These are phyloP conservation scores for Lipomyces yarrowii DNA, from an alignment of 1,139 yeast genomes.

Conservation along the genomic window DNA sequence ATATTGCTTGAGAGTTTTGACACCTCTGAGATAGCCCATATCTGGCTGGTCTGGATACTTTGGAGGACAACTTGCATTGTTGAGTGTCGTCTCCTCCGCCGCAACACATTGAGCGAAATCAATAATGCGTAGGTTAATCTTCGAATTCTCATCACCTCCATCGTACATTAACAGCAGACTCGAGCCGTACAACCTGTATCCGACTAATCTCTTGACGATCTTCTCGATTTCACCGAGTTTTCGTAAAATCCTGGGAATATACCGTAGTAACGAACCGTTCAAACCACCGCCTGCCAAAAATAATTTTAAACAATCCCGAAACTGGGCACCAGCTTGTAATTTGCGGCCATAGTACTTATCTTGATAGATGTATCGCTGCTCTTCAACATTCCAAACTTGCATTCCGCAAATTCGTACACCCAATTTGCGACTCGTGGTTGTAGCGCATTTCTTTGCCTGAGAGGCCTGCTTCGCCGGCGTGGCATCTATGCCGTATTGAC, in stretches of 20 bases:
- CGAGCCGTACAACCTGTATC: conserved; percentile 93
- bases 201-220: conserved; percentile 59
- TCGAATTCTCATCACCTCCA: conserved; percentile 48
- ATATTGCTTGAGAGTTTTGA: conserved; percentile 65
- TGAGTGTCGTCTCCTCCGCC: conserved; percentile 55
- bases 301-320: conserved; percentile 70
- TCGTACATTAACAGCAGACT: conserved; percentile 88
- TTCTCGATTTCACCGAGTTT: conserved; percentile 60
- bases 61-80: conserved; percentile 60
- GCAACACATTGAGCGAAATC: conserved; percentile 96
- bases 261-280: conserved; percentile 61
- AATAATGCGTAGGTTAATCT: conserved; percentile 68
- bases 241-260: conserved; percentile 66
- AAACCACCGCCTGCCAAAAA: conserved; percentile 76
- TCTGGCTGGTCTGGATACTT: conserved; percentile 65
- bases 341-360: conserved; percentile 93
- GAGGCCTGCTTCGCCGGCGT: conserved; percentile 68
- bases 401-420: conserved; percentile 97
- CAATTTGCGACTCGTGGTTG: conserved; percentile 76
- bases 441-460: conserved; percentile 77
- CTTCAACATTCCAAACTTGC: conserved; percentile 71
- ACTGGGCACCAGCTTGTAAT: conserved; percentile 72
- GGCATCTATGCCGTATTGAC: conserved; percentile 98
- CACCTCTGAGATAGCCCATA: conserved; percentile 81
- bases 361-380: conserved; percentile 58